These are phyloP conservation scores for Symbiodinium natans DNA, from an alignment of 73 alveolate species.

Conservation along the genomic window DNA sequence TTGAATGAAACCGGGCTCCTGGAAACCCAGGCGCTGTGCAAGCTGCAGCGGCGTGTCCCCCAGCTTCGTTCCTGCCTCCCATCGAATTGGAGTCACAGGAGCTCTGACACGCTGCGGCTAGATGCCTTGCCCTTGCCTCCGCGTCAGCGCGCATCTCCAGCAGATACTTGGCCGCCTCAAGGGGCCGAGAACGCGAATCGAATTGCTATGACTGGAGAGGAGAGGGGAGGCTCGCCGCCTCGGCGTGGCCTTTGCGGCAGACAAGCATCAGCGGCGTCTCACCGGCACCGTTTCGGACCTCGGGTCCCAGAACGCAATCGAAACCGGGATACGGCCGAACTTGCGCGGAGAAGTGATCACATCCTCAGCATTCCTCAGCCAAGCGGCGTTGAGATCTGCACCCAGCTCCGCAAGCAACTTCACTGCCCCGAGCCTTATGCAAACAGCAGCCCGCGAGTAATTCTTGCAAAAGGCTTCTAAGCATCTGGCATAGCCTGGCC, in stretches of 20 bases:
- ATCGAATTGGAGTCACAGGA: background rate
- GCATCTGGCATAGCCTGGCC: background rate
- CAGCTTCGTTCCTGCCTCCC: slow-evolving; percentile 80
- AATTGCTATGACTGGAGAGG: too few species aligned
- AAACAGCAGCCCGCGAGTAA: background rate
- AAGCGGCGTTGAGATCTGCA: slow-evolving; percentile 60
- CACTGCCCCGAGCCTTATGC: slow-evolving; percentile 37
- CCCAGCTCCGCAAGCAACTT: slow-evolving; percentile 67
- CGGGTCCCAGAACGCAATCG: background rate
- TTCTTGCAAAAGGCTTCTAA: background rate
- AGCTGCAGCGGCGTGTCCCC: slow-evolving; percentile 84
- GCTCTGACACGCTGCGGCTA: background rate
- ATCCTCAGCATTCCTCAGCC: background rate
- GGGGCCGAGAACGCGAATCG: too few species aligned
- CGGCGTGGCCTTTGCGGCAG: slow-evolving; percentile 74
- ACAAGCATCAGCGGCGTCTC: slow-evolving; percentile 78
- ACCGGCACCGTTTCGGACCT: slow-evolving; percentile 86
- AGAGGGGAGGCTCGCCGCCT: too few species aligned
- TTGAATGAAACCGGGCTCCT: background rate
- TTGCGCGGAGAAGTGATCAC: background rate
- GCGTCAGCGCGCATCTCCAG: slow-evolving; percentile 86
- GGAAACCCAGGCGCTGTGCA: slow-evolving; percentile 89
- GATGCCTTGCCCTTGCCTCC: background rate
- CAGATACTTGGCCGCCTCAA: slow-evolving; percentile 69
- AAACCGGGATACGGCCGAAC: background rate